A percentile compares a stretch with the other conserved stretches of the same genome.
phyloP scores from a whole-genome alignment of 495 filamentous ascomycete species.

The Podospora appendiculata region DNA sequence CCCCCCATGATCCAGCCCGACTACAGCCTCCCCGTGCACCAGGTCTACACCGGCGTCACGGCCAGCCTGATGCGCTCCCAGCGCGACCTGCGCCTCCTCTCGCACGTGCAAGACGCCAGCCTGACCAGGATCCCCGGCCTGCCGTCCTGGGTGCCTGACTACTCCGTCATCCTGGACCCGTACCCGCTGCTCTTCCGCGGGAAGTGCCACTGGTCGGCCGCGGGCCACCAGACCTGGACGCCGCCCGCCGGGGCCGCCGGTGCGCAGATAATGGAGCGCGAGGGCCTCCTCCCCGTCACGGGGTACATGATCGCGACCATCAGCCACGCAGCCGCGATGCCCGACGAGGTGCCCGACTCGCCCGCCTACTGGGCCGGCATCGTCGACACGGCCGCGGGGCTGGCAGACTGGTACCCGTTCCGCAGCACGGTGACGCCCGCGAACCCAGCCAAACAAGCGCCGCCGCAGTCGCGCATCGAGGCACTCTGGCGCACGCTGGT shows the following conservation, averaged over 20 bases:
- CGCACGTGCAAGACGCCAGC: slow-evolving; percentile 4
- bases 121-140: not conserved
- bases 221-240: not conserved
- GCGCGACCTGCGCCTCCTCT: slow-evolving; percentile 1
- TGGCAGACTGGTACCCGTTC: not conserved
- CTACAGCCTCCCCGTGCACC: not conserved
- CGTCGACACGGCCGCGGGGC: not conserved
- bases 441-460: not conserved
- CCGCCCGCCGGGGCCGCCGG: not conserved
- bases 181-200: slow-evolving; percentile 1
- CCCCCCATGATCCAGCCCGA: not conserved
- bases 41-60: slow-evolving; percentile 1
- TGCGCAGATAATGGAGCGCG: too few species aligned
- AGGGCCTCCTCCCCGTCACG: not conserved
- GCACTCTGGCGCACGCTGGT: slow-evolving; percentile 9
- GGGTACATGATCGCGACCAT: not conserved
- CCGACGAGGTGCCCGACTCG: slow-evolving; percentile 1
- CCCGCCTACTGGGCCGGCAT: slow-evolving; percentile 5
- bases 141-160: slow-evolving; percentile 12
- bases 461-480: slow-evolving; percentile 1
- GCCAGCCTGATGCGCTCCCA: not conserved
- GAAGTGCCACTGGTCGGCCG: slow-evolving; percentile 2
- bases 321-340: slow-evolving; percentile 1
- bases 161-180: not conserved
- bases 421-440: not conserved